phyloP scores from a whole-genome alignment of 768 basidiomycete genomes.

The Mycena maculata region DNA sequence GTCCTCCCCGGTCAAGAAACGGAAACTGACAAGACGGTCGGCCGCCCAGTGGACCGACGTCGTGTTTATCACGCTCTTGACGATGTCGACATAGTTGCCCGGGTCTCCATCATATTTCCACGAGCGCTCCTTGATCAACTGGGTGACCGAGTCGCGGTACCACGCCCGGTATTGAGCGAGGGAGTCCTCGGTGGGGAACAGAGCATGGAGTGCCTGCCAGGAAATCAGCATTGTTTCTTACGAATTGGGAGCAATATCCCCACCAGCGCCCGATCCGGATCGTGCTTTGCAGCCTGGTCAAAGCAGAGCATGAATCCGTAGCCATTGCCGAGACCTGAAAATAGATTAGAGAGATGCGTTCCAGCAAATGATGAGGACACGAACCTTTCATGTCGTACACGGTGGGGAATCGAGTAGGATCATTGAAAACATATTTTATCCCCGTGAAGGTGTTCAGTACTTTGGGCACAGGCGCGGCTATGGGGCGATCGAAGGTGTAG shows the following conservation, averaged over 20 bases:
- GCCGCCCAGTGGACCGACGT: conserved; percentile 56
- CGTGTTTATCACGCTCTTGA: conserved; percentile 56
- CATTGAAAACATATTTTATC: conserved; percentile 47
- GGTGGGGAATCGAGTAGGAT: conserved; percentile 44
- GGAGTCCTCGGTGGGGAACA: conserved; percentile 42
- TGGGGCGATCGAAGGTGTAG: conserved; percentile 58
- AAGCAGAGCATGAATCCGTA: conserved; percentile 49
- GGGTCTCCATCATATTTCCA: conserved; percentile 44
- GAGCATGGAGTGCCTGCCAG: conserved; percentile 39
- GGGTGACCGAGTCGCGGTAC: conserved; percentile 40
- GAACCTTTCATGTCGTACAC: conserved; percentile 43
- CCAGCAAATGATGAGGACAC: neutral
- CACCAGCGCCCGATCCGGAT: conserved; percentile 34
- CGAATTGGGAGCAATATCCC: neutral
- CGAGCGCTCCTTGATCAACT: conserved; percentile 38
- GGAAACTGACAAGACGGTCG: conserved; percentile 48
- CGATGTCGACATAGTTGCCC: conserved; percentile 54
- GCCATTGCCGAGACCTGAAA: conserved; percentile 36
- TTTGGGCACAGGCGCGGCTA: conserved; percentile 40
- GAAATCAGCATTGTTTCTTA: neutral
- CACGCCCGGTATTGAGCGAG: conserved; percentile 39
- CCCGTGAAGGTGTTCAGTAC: conserved; percentile 47
- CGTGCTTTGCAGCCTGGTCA: conserved; percentile 41
- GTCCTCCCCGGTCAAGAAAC: neutral
- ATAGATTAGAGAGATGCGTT: neutral